A percentile compares a stretch with the other conserved stretches of the same genome.
These are phyloP conservation scores for Colletotrichum tropicale DNA, from an alignment of 2,329 filamentous ascomycete genomes.

Conservation along the genomic window DNA sequence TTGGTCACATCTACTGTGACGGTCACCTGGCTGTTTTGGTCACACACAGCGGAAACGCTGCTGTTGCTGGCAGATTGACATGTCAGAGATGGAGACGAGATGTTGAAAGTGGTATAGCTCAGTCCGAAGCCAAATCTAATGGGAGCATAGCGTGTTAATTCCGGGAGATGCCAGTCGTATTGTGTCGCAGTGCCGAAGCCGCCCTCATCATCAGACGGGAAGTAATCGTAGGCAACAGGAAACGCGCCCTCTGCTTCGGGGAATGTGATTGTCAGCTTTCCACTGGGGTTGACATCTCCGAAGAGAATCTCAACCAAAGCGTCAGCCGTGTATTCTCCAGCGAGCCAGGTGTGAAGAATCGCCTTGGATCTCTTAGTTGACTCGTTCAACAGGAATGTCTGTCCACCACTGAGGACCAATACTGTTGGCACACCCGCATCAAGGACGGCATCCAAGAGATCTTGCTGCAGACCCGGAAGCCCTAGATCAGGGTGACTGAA, in stretches of 20 bases:
- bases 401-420: slow-evolving; percentile 32
- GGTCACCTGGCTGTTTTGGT: slow-evolving; percentile 33
- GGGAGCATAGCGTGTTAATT: slow-evolving; percentile 43
- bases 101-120: slow-evolving; percentile 67
- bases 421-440: slow-evolving; percentile 33
- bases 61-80: background rate
- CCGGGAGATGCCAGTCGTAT: slow-evolving; percentile 50
- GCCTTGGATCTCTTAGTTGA: slow-evolving; percentile 48
- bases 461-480: slow-evolving; percentile 35
- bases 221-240: slow-evolving; percentile 72
- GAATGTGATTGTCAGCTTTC: slow-evolving; percentile 47
- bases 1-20: slow-evolving; percentile 52
- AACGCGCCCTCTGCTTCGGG: slow-evolving; percentile 46
- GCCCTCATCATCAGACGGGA: slow-evolving; percentile 63
- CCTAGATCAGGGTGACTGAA: slow-evolving; percentile 34
- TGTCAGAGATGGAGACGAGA: slow-evolving; percentile 37
- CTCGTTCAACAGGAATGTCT: slow-evolving; percentile 32
- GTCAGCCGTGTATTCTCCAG: slow-evolving; percentile 68
- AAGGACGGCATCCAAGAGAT: slow-evolving; percentile 36
- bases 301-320: slow-evolving; percentile 67
- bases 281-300: slow-evolving; percentile 61
- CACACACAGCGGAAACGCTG: slow-evolving; percentile 32
- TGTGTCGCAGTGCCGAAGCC: slow-evolving; percentile 61
- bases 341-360: slow-evolving; percentile 66
- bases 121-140: slow-evolving; percentile 69